These are phyloP conservation scores for Ogataea minuta DNA, from an alignment of 805 yeast genomes.

Conservation along the genomic window DNA sequence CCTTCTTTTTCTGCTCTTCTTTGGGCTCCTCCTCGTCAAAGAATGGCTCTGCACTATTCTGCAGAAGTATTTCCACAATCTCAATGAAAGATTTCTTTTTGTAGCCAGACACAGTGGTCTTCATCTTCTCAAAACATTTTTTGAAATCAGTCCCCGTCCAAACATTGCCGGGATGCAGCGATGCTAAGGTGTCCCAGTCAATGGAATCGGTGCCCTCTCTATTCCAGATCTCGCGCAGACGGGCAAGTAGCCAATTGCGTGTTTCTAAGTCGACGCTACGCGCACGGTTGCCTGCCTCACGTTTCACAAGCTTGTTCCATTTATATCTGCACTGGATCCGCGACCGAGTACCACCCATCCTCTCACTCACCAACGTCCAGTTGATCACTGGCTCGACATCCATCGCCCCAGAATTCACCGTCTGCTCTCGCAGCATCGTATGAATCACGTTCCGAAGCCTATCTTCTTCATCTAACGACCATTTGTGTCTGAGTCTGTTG, in stretches of 20 bases:
- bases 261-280: constrained; percentile 46
- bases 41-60: constrained; percentile 7
- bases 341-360: constrained; percentile 84
- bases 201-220: constrained; percentile 39
- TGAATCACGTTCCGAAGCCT: constrained; percentile 53
- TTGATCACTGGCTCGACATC: constrained; percentile 52
- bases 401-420: constrained; percentile 24
- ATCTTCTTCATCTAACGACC: constrained; percentile 82
- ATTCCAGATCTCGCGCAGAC: constrained; percentile 43
- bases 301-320: constrained; percentile 79
- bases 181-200: constrained; percentile 56
- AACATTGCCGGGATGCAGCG: constrained; percentile 39
- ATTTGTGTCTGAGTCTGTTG: constrained; percentile 70
- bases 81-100: constrained; percentile 39
- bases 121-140: constrained; percentile 60
- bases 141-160: constrained; percentile 66
- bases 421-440: constrained; percentile 43
- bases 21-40: constrained; percentile 3
- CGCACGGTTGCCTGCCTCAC: constrained; percentile 49
- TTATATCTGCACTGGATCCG: constrained; percentile 94
- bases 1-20: background rate
- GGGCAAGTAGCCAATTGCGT: constrained; percentile 47
- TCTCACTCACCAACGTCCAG: constrained; percentile 90
- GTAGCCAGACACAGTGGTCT: constrained; percentile 47
- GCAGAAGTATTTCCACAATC: constrained; percentile 28